phyloP scores from a whole-genome alignment of 768 basidiomycete species.

The Mrakia blollopis region DNA sequence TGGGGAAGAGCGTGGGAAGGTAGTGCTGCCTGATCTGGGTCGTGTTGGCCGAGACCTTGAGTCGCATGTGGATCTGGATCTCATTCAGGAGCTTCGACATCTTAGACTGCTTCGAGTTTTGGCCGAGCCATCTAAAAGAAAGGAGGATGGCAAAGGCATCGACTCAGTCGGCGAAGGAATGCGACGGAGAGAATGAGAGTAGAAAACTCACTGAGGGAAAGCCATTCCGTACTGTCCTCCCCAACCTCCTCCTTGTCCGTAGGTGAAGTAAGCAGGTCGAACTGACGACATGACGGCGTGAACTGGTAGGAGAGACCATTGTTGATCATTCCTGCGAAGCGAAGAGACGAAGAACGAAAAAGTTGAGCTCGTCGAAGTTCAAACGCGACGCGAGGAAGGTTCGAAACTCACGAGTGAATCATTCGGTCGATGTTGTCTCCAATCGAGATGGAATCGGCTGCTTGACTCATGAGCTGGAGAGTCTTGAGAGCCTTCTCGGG shows the following conservation, averaged over 20 bases:
- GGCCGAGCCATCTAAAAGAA: conserved; percentile 78
- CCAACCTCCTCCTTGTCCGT: conserved; percentile 56
- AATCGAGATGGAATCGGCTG: conserved; percentile 89
- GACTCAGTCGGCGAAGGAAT: background rate
- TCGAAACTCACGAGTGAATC: conserved; percentile 74
- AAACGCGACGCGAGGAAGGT: background rate
- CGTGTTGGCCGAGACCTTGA: conserved; percentile 86
- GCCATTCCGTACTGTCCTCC: conserved; percentile 64
- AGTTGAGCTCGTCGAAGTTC: background rate
- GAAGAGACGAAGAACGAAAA: conserved; percentile 41
- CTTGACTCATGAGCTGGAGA: conserved; percentile 74
- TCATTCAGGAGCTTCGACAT: conserved; percentile 74
- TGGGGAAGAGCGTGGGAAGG: conserved; percentile 77
- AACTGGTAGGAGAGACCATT: conserved; percentile 90
- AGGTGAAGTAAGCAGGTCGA: conserved; percentile 74
- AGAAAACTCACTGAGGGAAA: conserved; percentile 71
- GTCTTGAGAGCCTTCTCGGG: conserved; percentile 64
- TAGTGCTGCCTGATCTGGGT: conserved; percentile 86
- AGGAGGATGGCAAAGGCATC: background rate
- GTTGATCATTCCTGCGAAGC: conserved; percentile 67
- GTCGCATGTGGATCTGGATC: conserved; percentile 90
- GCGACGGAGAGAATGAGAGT: background rate
- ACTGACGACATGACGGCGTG: conserved; percentile 90
- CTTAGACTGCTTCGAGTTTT: conserved; percentile 89
- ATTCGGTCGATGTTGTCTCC: conserved; percentile 87